These are phyloP conservation scores for Protomyces inundatus DNA, from an alignment of 1,139 yeast species.

Conservation along the genomic window DNA sequence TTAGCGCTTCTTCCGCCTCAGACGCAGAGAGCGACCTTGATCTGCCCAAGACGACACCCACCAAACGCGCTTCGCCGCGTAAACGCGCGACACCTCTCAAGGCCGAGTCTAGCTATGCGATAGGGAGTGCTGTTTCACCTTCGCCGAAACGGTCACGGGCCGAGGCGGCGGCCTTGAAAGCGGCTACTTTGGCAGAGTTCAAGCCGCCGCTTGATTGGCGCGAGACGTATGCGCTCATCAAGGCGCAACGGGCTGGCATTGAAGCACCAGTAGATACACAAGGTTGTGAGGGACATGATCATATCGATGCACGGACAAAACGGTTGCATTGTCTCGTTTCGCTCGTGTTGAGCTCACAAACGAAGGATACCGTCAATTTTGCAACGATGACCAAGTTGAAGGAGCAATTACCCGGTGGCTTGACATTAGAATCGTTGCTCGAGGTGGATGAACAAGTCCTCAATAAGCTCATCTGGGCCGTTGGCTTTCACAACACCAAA, in stretches of 20 bases:
- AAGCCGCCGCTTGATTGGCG: conserved; percentile 17
- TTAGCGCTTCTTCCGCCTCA: background rate
- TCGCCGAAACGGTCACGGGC: background rate
- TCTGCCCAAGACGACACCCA: background rate
- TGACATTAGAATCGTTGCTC: conserved; percentile 43
- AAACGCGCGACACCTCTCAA: background rate
- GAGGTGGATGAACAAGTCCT: conserved; percentile 53
- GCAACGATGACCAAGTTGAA: conserved; percentile 65
- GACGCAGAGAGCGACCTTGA: background rate
- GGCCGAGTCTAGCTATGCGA: background rate
- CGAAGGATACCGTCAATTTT: conserved; percentile 81
- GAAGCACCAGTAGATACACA: conserved; percentile 79
- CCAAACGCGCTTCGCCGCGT: background rate
- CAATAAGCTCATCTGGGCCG: conserved; percentile 64
- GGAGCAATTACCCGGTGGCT: conserved; percentile 40
- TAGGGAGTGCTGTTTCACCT: background rate
- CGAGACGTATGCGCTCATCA: conserved; percentile 10
- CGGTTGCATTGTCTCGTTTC: conserved; percentile 29
- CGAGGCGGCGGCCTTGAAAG: background rate
- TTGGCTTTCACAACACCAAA: conserved; percentile 82
- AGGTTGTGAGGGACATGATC: conserved; percentile 72
- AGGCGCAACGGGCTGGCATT: conserved; percentile 50
- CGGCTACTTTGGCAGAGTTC: background rate
- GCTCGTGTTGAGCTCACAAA: conserved; percentile 63
- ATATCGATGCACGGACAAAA: conserved; percentile 38